Evolutionary conservation across 345 rosid species (phyloP), one percentile per base, ranked within the genome.

Genomic region (Camelina sativa): DNA sequence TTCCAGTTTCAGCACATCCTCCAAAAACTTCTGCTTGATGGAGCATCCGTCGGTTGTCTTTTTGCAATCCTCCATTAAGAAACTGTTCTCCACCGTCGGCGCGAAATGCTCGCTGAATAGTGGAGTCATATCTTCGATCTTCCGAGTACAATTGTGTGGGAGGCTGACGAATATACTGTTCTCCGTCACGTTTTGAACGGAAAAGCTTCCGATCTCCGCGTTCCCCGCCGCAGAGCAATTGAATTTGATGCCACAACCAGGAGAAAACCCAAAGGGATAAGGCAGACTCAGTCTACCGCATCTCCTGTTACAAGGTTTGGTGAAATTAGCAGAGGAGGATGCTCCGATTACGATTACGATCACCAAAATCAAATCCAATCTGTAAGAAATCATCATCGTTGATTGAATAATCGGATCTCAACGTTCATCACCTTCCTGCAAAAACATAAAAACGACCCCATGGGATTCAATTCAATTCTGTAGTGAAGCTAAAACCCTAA

Each of bases 251-350:
- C 16, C 62, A 58, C 91, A 92, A 6, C 59, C 80, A 10, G 20
- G 0, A 1, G 96, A 80, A 80, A 90, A 92, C n/a, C 97, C 97
- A 69, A 92, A 95, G 0, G 99, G 99, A 62, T 85, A 89, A 23
- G 67, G 55, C 7, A 75, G 80, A 75, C 11, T 65, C 68, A 0
- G 32, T 1, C 7, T 20, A 28, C 82, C 87, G 69, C 99, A 93
- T 0, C 63, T 43, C 17, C 65, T 32, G 5, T 13, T 10, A 16
- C 80, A 78, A 32, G 4, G 8, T 1, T 28, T 8, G 6, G 35
- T 52, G 63, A 11, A 30, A 38, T 37, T 20, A 25, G 53, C 44
- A 17, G 20, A 35, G 19, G 56, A 25, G 59, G 68, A 50, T 11
- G 59, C 4, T 34, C 7, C 77, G 64, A 65, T 53, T 30, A 65